phyloP scores from a whole-genome alignment of 257 asterid genomes.

The Asclepias syriaca region DNA sequence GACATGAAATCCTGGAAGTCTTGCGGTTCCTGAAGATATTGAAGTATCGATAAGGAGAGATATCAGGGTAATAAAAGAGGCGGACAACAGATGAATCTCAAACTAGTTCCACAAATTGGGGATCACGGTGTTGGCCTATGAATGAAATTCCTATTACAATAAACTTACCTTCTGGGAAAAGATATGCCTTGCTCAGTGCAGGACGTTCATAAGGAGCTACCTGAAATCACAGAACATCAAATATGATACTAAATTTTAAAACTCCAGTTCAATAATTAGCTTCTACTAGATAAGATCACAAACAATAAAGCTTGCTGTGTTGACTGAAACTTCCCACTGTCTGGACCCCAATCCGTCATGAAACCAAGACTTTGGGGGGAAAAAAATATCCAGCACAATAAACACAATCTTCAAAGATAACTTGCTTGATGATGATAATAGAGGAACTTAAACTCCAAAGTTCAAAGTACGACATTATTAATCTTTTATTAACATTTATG shows the following conservation, averaged over 20 bases:
- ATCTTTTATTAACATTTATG: too few species aligned
- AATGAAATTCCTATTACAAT: constrained; percentile 1
- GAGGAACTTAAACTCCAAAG: too few species aligned
- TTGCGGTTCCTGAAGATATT: constrained; percentile 67
- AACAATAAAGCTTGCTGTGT: background rate
- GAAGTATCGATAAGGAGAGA: background rate
- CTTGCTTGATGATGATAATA: too few species aligned
- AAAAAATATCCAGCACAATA: background rate
- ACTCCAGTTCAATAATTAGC: background rate
- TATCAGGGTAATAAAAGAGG: background rate
- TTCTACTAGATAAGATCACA: background rate
- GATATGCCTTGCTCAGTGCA: constrained; percentile 92
- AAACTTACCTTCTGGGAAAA: constrained; percentile 87
- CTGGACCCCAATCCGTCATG: background rate
- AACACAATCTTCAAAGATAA: background rate
- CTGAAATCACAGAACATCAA: constrained; percentile 35
- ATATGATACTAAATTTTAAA: background rate
- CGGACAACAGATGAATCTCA: background rate
- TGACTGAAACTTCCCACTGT: background rate
- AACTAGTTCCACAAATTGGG: background rate
- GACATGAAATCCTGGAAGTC: constrained; percentile 91
- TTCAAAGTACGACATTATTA: too few species aligned
- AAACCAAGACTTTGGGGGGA: background rate
- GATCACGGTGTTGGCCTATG: background rate
- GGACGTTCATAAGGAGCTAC: constrained; percentile 99